These are phyloP conservation scores for Alopecurus myosuroides DNA, from an alignment of 176 grass and related monocot genomes.

Conservation along the genomic window DNA sequence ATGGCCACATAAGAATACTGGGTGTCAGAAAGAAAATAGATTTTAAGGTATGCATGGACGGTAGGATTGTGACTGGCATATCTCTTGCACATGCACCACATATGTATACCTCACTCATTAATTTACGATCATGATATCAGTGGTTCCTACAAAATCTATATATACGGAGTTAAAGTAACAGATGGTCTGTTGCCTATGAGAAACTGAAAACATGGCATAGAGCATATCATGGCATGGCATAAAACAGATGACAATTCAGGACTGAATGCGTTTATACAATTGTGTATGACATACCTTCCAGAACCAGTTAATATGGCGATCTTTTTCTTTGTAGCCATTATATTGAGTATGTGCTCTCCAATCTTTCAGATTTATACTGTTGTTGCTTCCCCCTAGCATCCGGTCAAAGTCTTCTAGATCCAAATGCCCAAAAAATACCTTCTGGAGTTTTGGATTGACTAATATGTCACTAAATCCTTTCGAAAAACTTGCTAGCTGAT, in stretches of 20 bases:
- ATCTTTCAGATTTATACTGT: slow-evolving; percentile 66
- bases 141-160: not conserved
- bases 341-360: slow-evolving; percentile 97
- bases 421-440: slow-evolving; percentile 77
- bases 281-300: slow-evolving; percentile 69
- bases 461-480: slow-evolving; percentile 89
- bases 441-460: slow-evolving; percentile 39
- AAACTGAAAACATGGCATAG: slow-evolving; percentile 1
- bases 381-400: slow-evolving; percentile 72
- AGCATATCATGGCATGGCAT: not conserved
- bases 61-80: not conserved
- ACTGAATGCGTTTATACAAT: slow-evolving; percentile 18
- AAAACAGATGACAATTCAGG: not conserved
- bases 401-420: slow-evolving; percentile 86
- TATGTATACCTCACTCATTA: not conserved
- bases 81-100: not conserved
- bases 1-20: not conserved
- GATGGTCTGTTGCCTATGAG: not conserved
- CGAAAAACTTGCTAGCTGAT: slow-evolving; percentile 62
- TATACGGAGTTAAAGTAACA: slow-evolving; percentile 1
- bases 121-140: not conserved
- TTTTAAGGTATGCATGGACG: not conserved
- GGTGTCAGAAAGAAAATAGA: not conserved
- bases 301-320: slow-evolving; percentile 75
- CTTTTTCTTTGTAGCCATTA: slow-evolving; percentile 88